Percentiles rank a stretch among this genome's conserved stretches.
Conservation (phyloP, 805 yeast species). For the Ogataea methanolica region DNA sequence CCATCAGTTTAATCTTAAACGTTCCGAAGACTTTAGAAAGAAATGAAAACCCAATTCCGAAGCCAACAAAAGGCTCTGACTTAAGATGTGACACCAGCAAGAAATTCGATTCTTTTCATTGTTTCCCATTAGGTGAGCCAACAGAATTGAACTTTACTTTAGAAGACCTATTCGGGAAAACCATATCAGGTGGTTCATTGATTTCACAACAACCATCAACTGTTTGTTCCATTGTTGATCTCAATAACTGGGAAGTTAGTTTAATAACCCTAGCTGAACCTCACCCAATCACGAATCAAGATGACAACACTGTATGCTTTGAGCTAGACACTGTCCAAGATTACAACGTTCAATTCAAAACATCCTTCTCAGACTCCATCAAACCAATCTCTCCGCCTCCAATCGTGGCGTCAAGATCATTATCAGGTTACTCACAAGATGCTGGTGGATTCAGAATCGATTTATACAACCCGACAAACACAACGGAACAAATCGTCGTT, state of each 20-base stretch:
- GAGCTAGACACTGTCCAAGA: conserved; percentile 16
- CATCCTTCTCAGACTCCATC: conserved; percentile 43
- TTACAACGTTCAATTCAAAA: conserved; percentile 36
- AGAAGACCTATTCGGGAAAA: conserved; percentile 64
- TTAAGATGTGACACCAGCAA: conserved; percentile 70
- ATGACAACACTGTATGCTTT: conserved; percentile 18
- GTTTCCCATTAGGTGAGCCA: conserved; percentile 70
- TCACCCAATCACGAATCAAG: neutral
- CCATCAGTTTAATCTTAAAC: conserved; percentile 69
- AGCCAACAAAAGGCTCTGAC: conserved; percentile 66
- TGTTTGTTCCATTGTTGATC: conserved; percentile 39
- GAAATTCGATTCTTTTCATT: conserved; percentile 54
- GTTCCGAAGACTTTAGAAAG: conserved; percentile 64
- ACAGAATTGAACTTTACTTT: conserved; percentile 46
- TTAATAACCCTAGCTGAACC: conserved; percentile 7
- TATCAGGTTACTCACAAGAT: conserved; percentile 90
- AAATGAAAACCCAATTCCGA: conserved; percentile 67
- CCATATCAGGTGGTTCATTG: conserved; percentile 59
- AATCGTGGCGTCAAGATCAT: conserved; percentile 70
- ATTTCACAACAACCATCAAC: conserved; percentile 41
- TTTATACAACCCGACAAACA: conserved; percentile 58
- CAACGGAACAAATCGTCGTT: conserved; percentile 49
- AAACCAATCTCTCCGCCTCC: conserved; percentile 48
- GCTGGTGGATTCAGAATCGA: conserved; percentile 83
- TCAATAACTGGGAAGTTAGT: conserved; percentile 40